Percentiles rank a stretch among this genome's conserved stretches.
phyloP scores from a whole-genome alignment of 2,329 filamentous ascomycete genomes.

The Cladophialophora psammophila region DNA sequence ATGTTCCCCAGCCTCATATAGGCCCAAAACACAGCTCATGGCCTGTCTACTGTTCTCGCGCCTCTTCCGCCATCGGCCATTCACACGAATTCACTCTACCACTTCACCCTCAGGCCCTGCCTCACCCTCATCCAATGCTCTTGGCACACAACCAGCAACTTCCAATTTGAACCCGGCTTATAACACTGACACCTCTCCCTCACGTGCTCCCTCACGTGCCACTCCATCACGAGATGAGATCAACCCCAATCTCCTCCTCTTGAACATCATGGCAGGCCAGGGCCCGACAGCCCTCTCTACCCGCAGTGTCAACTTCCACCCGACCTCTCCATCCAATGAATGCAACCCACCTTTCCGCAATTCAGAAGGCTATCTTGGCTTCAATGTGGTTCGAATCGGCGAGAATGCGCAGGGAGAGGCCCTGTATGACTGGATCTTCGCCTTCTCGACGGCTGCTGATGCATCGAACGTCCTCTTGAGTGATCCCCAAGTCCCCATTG shows the following conservation, averaged over 20 bases:
- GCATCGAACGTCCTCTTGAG: conserved; percentile 20
- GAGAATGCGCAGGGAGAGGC: not conserved
- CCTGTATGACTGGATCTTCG: conserved; percentile 22
- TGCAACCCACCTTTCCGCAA: conserved; percentile 12
- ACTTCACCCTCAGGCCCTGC: conserved; percentile 9
- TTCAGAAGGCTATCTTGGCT: conserved; percentile 23
- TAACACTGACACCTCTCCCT: not conserved
- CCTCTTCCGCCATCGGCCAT: conserved; percentile 18
- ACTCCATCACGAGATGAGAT: not conserved
- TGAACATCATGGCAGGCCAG: conserved; percentile 23
- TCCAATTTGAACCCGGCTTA: not conserved
- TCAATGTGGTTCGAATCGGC: conserved; percentile 1
- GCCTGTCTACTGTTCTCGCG: conserved; percentile 17
- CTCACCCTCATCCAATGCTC: not conserved
- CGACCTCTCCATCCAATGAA: conserved; percentile 10
- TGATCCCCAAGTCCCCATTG: conserved; percentile 16
- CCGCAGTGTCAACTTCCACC: conserved; percentile 8
- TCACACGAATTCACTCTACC: conserved; percentile 4
- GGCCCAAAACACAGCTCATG: not conserved
- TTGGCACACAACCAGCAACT: not conserved
- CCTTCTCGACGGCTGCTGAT: conserved; percentile 31
- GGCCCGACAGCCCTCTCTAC: conserved; percentile 11
- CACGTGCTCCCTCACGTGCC: not conserved
- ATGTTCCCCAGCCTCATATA: not conserved
- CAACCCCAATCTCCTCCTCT: conserved; percentile 12